Evolutionary conservation across 306 rosid genomes (phyloP).

Genomic region (Begonia peltatifolia): DNA sequence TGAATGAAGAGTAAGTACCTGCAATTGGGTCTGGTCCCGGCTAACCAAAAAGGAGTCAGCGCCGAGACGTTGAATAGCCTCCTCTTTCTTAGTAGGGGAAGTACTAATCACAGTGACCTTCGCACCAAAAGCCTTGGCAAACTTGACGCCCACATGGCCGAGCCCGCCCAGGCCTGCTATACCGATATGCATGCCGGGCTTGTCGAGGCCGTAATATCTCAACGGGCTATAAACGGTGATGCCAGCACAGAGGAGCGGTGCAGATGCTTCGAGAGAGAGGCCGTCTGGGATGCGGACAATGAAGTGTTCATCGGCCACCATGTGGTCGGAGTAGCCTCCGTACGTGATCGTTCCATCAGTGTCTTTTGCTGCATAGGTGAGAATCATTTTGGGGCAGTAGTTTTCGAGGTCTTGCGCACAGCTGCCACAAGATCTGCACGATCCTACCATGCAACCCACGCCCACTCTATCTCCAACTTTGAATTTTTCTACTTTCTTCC

Average conservation of each 20-base stretch:
- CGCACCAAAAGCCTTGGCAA: conserved; percentile 43
- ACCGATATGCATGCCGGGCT: conserved; percentile 31
- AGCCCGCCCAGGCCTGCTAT: conserved; percentile 48
- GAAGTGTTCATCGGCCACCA: conserved; percentile 33
- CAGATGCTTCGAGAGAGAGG: conserved; percentile 32
- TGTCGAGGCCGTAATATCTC: conserved; percentile 21
- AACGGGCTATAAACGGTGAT: conserved; percentile 44
- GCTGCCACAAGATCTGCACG: conserved; percentile 32
- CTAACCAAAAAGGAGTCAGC: conserved; percentile 39
- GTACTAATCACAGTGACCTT: conserved; percentile 40
- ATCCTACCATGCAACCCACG: conserved; percentile 40
- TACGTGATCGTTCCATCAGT: conserved; percentile 28
- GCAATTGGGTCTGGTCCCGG: conserved; percentile 22
- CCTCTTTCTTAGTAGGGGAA: conserved; percentile 27
- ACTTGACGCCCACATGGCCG: conserved; percentile 42
- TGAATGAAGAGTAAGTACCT: conserved; percentile 1
- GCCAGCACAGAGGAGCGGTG: conserved; percentile 51
- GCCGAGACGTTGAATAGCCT: conserved; percentile 26
- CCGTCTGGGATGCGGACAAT: conserved; percentile 24
- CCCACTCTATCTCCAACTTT: conserved; percentile 55
- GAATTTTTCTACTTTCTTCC: conserved; percentile 34
- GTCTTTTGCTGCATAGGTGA: conserved; percentile 13
- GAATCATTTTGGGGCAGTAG: conserved; percentile 22
- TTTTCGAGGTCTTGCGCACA: conserved; percentile 33
- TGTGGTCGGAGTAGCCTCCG: conserved; percentile 37